Conservation (phyloP, 2,329 filamentous ascomycete genomes). For the Aureobasidium sp. region DNA sequence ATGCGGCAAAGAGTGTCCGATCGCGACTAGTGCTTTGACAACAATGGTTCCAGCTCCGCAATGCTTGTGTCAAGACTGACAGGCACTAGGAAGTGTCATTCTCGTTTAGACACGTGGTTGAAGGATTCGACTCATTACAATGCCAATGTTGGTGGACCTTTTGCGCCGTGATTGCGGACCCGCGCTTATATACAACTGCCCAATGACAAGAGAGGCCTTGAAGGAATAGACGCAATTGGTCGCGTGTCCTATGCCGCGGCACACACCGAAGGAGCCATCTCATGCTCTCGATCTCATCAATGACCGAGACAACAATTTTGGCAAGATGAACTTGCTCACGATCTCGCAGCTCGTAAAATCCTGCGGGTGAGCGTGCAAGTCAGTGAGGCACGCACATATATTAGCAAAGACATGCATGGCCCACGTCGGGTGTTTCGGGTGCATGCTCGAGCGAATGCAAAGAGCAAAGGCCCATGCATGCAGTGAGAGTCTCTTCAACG, state of each 20-base stretch:
- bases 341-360: neutral
- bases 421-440: conserved; percentile 1
- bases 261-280: neutral
- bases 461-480: conserved; percentile 3
- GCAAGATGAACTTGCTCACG: neutral
- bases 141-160: neutral
- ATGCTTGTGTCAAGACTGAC: conserved; percentile 1
- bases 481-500: neutral
- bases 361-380: neutral
- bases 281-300: neutral
- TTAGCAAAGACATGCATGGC: neutral
- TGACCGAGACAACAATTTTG: neutral
- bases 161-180: neutral
- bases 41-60: neutral
- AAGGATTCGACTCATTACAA: neutral
- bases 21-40: neutral
- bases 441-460: conserved; percentile 3
- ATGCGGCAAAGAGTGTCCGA: neutral
- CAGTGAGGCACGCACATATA: neutral
- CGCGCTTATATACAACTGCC: neutral
- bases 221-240: neutral
- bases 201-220: neutral
- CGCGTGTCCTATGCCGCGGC: neutral
- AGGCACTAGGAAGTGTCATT: neutral
- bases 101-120: neutral